These are phyloP conservation scores for Aphanoascus verrucosus DNA, from an alignment of 2,329 filamentous ascomycete species.

Conservation along the genomic window DNA sequence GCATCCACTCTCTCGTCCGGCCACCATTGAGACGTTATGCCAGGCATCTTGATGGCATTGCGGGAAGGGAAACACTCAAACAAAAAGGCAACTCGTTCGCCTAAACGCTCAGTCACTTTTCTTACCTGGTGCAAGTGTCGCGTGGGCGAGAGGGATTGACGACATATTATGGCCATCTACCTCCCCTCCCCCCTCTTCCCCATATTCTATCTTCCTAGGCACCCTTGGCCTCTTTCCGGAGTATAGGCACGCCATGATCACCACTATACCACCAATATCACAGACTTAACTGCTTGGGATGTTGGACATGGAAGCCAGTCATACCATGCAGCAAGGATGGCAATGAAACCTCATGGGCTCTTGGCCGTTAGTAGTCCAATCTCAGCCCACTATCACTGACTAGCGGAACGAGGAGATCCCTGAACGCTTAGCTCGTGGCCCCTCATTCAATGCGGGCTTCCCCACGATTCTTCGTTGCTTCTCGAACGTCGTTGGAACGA, in stretches of 20 bases:
- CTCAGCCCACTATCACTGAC: background rate
- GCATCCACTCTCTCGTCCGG: slow-evolving; percentile 37
- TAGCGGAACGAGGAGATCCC: slow-evolving; percentile 8
- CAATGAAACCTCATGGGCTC: slow-evolving; percentile 6
- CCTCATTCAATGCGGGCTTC: slow-evolving; percentile 1
- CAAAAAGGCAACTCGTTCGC: slow-evolving; percentile 10
- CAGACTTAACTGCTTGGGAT: background rate
- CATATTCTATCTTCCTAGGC: background rate
- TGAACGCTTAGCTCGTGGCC: background rate
- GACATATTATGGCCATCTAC: background rate
- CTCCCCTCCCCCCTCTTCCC: background rate
- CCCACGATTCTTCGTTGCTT: slow-evolving; percentile 9
- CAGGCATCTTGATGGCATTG: slow-evolving; percentile 21
- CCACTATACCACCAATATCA: slow-evolving; percentile 2
- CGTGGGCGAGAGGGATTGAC: slow-evolving; percentile 10
- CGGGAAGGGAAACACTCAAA: slow-evolving; percentile 13
- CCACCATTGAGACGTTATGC: slow-evolving; percentile 34
- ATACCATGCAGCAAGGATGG: slow-evolving; percentile 5
- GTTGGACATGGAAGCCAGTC: slow-evolving; percentile 4
- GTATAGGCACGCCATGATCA: background rate
- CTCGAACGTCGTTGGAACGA: slow-evolving; percentile 6
- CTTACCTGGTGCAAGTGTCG: background rate
- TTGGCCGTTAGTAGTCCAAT: slow-evolving; percentile 7
- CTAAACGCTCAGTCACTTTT: background rate
- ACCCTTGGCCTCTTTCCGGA: background rate